Percentiles rank a stretch among this genome's conserved stretches.
Evolutionary conservation across 768 basidiomycete genomes (phyloP).

Genomic region (Phylloporus sp.): DNA sequence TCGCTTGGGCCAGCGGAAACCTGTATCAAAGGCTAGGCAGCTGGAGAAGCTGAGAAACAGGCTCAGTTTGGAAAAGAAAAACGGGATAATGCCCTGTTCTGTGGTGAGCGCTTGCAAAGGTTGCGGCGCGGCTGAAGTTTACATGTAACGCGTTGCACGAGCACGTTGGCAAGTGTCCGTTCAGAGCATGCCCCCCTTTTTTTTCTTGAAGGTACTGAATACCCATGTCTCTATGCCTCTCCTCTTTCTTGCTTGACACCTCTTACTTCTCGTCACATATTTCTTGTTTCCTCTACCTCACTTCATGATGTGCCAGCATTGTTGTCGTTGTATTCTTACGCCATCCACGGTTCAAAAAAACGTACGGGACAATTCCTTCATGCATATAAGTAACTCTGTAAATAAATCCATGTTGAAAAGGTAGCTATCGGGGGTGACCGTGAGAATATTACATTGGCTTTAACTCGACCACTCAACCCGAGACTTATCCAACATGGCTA

Average conservation of each 20-base stretch:
- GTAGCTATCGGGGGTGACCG: conserved; percentile 11
- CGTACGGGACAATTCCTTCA: conserved; percentile 26
- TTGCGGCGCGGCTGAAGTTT: conserved; percentile 22
- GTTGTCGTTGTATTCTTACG: conserved; percentile 31
- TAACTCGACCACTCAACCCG: conserved; percentile 1
- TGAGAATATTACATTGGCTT: conserved; percentile 7
- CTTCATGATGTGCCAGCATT: conserved; percentile 23
- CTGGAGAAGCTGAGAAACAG: conserved; percentile 57
- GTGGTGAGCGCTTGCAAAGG: conserved; percentile 29
- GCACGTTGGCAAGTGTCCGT: conserved; percentile 7
- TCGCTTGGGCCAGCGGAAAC: conserved; percentile 32
- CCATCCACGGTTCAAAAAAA: conserved; percentile 10
- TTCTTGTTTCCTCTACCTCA: conserved; percentile 14
- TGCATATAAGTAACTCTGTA: conserved; percentile 22
- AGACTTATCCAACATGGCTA: conserved; percentile 21
- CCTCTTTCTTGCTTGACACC: conserved; percentile 3
- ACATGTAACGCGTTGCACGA: conserved; percentile 23
- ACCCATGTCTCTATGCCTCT: conserved; percentile 22
- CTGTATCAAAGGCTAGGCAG: conserved; percentile 63
- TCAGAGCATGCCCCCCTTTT: conserved; percentile 8
- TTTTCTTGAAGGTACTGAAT: conserved; percentile 3
- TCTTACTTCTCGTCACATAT: conserved; percentile 17
- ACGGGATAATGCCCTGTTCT: conserved; percentile 16
- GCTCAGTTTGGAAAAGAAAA: conserved; percentile 39
- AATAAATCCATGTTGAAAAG: conserved; percentile 13